Percentiles rank a stretch among this genome's conserved stretches.
Evolutionary conservation across 495 filamentous ascomycete species (phyloP).

Genomic region (Pseudotulostoma volvatum): DNA sequence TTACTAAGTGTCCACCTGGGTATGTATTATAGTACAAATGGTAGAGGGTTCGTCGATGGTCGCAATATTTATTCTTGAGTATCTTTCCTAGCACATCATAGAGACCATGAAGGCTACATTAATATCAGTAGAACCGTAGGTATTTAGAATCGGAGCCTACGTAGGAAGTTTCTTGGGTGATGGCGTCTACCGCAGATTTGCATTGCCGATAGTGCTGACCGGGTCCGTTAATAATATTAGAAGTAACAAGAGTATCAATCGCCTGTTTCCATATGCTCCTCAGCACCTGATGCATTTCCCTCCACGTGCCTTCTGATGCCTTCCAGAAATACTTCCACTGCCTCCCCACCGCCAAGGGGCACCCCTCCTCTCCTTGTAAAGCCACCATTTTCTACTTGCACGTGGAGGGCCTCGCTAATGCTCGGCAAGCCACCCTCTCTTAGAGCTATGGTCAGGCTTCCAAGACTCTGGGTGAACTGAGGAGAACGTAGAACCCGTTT

Average conservation of each 20-base stretch:
- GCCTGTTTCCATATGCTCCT: constrained; percentile 32
- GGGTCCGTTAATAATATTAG: no score
- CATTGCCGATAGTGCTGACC: no score
- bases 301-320: constrained; percentile 66
- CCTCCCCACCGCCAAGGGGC: constrained; percentile 75
- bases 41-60: no score
- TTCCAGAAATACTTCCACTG: constrained; percentile 76
- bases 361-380: constrained; percentile 53
- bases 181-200: no score
- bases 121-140: no score
- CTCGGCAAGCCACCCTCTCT: constrained; percentile 84
- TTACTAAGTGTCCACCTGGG: no score
- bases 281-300: constrained; percentile 19
- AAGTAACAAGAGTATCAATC: constrained; percentile 13
- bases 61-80: no score
- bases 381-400: constrained; percentile 68
- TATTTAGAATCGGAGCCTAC: no score
- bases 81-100: no score
- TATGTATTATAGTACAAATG: no score
- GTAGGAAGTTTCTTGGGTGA: no score
- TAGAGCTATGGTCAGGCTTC: constrained; percentile 70
- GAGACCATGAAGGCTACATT: no score
- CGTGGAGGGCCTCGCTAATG: constrained; percentile 68
- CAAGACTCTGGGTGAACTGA: constrained; percentile 75
- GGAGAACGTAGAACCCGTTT: constrained; percentile 74